Percentiles rank a stretch among this genome's conserved stretches.
These are phyloP conservation scores for Pseudogymnoascus sp. DNA, from an alignment of 2,329 filamentous ascomycete genomes.

Conservation along the genomic window DNA sequence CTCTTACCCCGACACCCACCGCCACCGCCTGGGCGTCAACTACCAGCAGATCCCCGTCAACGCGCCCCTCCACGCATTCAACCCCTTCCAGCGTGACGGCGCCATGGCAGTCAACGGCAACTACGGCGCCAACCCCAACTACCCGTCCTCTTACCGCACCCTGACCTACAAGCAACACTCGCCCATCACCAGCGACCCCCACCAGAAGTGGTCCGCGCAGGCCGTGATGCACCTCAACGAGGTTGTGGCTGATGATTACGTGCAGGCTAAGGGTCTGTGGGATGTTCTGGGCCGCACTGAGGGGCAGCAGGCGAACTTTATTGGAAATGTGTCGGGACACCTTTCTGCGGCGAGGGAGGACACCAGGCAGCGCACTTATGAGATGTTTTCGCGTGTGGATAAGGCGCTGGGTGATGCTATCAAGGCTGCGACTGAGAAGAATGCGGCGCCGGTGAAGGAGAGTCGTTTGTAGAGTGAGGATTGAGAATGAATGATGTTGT, in stretches of 20 bases:
- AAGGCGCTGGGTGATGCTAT: slow-evolving; percentile 44
- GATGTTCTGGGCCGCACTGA: slow-evolving; percentile 33
- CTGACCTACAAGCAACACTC: slow-evolving; percentile 37
- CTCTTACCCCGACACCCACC: slow-evolving; percentile 60
- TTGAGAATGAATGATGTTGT: neutral
- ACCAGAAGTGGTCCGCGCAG: slow-evolving; percentile 41
- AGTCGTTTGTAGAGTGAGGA: neutral
- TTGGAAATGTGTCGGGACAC: slow-evolving; percentile 51
- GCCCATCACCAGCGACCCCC: slow-evolving; percentile 30
- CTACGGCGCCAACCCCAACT: slow-evolving; percentile 52
- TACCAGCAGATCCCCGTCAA: slow-evolving; percentile 50
- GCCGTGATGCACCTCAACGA: slow-evolving; percentile 39
- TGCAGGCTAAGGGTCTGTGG: slow-evolving; percentile 29
- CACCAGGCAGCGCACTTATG: slow-evolving; percentile 50
- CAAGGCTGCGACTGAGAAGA: slow-evolving; percentile 41
- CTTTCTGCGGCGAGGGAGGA: slow-evolving; percentile 44
- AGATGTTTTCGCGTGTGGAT: slow-evolving; percentile 52
- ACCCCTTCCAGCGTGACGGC: slow-evolving; percentile 68
- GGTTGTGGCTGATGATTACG: slow-evolving; percentile 26
- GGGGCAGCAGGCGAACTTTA: slow-evolving; percentile 54
- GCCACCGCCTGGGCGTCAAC: slow-evolving; percentile 48
- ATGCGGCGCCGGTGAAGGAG: neutral
- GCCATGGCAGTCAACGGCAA: slow-evolving; percentile 60
- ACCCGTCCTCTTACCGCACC: slow-evolving; percentile 41
- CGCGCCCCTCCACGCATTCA: slow-evolving; percentile 40